Evolutionary conservation across 2,329 filamentous ascomycete genomes (phyloP), one percentile per base, ranked within the genome.

Genomic region (Gaeumannomyces sp.): DNA sequence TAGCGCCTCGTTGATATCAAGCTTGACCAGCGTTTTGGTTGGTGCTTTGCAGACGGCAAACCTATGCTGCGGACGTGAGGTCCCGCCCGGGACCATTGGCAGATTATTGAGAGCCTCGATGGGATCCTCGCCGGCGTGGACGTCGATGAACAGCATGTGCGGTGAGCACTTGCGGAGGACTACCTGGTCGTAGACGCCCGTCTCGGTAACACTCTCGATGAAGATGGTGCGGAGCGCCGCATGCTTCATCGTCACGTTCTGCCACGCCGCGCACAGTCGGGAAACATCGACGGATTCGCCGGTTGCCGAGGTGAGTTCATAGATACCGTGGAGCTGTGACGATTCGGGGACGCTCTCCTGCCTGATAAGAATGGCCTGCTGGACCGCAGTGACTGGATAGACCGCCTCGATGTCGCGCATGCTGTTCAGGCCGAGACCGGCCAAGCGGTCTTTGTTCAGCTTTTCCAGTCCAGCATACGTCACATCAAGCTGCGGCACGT

Each of bases 71-170:
- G 83, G 81, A 61, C 79, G 77, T 69, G 76, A 68, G 67, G 71
- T 65, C 50, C 64, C 74, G 60, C 66, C 71, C 50, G 73, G 74
- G 60, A 83, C 70, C 7, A 77, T 73, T 0, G 82, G 80, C 0
- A 84, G 71, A 13, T 75, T 78, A 65, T 75, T 74, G 59, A 81
- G 74, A 22, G 78, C 68, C 64, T 74, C 66, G 67, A 78, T 67
- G 65, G 77, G 71, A 69, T 81, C 70, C 69, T 79, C 71, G 64
- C 76, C 66, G 61, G 76, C 69, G 0, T 73, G 73, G 2, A 78
- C 78, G 63, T 85, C 83, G 59, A 85, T 77, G 64, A 84, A 85
- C 5, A 85, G 73, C 78, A 85, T 84, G 50, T 75, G 78, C 0
- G 83, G 81, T 0, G 81, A 83, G 22, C 77, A 75, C 60, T 76